Evolutionary conservation across 2,329 filamentous ascomycete species (phyloP), one percentile per base, ranked within the genome.

Genomic region (Chrysoporthe austroafricana): DNA sequence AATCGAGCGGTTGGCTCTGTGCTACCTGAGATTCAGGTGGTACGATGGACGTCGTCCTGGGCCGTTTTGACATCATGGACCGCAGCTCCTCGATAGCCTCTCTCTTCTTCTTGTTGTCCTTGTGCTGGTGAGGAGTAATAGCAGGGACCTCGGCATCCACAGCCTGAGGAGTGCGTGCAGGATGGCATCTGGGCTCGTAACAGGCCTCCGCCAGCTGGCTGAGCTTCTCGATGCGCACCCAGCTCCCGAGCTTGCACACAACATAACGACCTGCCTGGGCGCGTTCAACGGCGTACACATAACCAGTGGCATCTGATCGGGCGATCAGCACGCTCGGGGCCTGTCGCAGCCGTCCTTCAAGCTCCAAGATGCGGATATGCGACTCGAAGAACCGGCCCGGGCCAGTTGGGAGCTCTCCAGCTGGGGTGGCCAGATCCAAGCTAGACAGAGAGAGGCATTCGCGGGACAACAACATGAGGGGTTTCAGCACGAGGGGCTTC

Each of bases 171-270:
- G 62, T 66, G 50, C 71, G 74, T 39, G 64, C 60, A 69, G 74
- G 68, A 21, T 71, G 71, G 61, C 77, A 70, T 9, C 77, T 74
- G 58, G 77, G 73, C 62, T 56, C 73, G 69, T 78, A 83, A 16
- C 80, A 79, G 2, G 80, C 83, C 0, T 85, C 86, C 50, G 87
- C 86, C 50, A 81, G 76, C 13, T 77, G 75, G 34, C 79, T 78
- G 39, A 94, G 79, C 7, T 82, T 79, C 46, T 84, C 82, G 63
- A 90, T 75, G 69, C 89, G 85, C 32, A 91, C 83, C 90, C 90
- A 92, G 26, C 81, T 77, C 1, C 87, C 90, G 56, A 96, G 80
- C 73, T 86, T 89, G 76, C 90, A 94, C 36, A 93, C 76, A 13
- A 87, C 86, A 75, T 92, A 94, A 3, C 90, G 80, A 0, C 85